Evolutionary conservation across 2,329 filamentous ascomycete species (phyloP).

Genomic region (Aureobasidium vineae): DNA sequence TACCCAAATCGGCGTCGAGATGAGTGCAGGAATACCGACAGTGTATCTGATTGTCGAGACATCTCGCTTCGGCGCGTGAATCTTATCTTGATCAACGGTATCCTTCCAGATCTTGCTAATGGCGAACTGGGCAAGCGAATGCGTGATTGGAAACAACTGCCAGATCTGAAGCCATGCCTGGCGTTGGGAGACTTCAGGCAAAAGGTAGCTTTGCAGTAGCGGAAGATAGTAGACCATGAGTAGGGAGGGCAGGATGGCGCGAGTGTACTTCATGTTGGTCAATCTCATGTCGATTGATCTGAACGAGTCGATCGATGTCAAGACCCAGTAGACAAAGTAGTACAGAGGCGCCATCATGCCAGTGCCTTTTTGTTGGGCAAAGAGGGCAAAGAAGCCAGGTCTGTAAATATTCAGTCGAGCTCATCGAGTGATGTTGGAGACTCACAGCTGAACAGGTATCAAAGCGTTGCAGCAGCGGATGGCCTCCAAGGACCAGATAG

Average conservation of each 20-base stretch:
- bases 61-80: slow-evolving; percentile 28
- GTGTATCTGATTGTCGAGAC: slow-evolving; percentile 27
- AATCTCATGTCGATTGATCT: slow-evolving; percentile 39
- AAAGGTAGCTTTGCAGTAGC: slow-evolving; percentile 26
- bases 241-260: slow-evolving; percentile 37
- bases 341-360: slow-evolving; percentile 40
- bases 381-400: slow-evolving; percentile 33
- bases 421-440: slow-evolving; percentile 1
- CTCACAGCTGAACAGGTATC: slow-evolving; percentile 29
- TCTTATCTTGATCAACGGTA: slow-evolving; percentile 30
- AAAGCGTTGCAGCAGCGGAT: slow-evolving; percentile 34
- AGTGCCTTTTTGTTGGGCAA: slow-evolving; percentile 36
- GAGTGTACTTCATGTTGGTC: slow-evolving; percentile 34
- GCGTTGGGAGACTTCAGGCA: slow-evolving; percentile 26
- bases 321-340: slow-evolving; percentile 42
- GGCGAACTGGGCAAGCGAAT: slow-evolving; percentile 29
- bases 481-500: slow-evolving; percentile 37
- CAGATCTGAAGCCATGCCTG: slow-evolving; percentile 25
- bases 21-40: slow-evolving; percentile 13
- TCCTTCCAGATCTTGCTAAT: slow-evolving; percentile 32
- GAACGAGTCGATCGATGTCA: slow-evolving; percentile 39
- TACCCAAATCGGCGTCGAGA: slow-evolving; percentile 27
- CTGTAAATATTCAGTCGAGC: slow-evolving; percentile 26
- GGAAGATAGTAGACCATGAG: slow-evolving; percentile 35
- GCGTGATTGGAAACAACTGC: slow-evolving; percentile 27